These are phyloP conservation scores for Apiospora marii DNA, from an alignment of 2,329 filamentous ascomycete genomes.

Conservation along the genomic window DNA sequence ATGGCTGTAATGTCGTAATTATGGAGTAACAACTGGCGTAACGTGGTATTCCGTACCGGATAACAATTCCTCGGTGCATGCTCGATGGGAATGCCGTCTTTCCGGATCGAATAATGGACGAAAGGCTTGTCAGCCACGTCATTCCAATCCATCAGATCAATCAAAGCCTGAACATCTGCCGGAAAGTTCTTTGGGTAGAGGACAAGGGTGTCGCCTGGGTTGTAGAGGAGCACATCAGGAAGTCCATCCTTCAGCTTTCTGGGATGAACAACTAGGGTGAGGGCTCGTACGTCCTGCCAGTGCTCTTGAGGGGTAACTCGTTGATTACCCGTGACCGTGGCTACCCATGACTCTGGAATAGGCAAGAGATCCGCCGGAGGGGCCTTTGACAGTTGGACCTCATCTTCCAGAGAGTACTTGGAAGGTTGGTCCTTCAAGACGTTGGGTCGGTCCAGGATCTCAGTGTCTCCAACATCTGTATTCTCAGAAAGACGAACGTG, in stretches of 20 bases:
- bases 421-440: slow-evolving; percentile 45
- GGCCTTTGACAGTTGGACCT: slow-evolving; percentile 26
- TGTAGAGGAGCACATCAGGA: slow-evolving; percentile 47
- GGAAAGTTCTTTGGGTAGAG: slow-evolving; percentile 90
- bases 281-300: slow-evolving; percentile 91
- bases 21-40: slow-evolving; percentile 80
- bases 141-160: slow-evolving; percentile 82
- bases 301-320: slow-evolving; percentile 79
- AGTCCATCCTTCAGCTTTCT: slow-evolving; percentile 28
- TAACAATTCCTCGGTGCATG: slow-evolving; percentile 40
- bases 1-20: slow-evolving; percentile 91
- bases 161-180: slow-evolving; percentile 78
- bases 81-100: slow-evolving; percentile 29
- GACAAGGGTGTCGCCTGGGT: slow-evolving; percentile 82
- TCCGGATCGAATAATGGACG: slow-evolving; percentile 38
- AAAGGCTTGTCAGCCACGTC: slow-evolving; percentile 74
- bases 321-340: slow-evolving; percentile 69
- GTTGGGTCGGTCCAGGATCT: slow-evolving; percentile 45
- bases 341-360: slow-evolving; percentile 63
- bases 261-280: slow-evolving; percentile 64
- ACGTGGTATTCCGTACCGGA: slow-evolving; percentile 58
- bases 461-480: slow-evolving; percentile 26
- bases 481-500: slow-evolving; percentile 37
- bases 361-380: slow-evolving; percentile 55
- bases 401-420: slow-evolving; percentile 43